Evolutionary conservation across 306 rosid genomes (phyloP).

Genomic region (Cucurbita argyrosperma): DNA sequence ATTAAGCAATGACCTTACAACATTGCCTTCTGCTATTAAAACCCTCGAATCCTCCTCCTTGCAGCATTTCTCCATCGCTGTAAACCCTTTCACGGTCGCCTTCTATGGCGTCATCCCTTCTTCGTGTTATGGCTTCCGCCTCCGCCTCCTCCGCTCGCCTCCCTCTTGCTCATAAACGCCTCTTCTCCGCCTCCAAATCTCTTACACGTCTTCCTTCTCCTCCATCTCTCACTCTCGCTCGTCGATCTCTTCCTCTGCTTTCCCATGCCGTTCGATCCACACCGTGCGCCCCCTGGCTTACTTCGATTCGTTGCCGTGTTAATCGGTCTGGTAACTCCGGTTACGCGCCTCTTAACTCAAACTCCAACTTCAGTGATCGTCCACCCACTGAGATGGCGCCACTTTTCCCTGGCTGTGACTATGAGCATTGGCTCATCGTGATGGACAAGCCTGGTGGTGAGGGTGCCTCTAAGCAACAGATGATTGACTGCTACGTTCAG

Average conservation of each 20-base stretch:
- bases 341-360: conserved; percentile 79
- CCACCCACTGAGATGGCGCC: conserved; percentile 98
- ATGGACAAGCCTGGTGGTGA: conserved; percentile 93
- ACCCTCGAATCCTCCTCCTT: background rate
- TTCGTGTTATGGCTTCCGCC: conserved; percentile 24
- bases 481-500: conserved; percentile 69
- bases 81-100: background rate
- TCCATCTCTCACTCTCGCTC: conserved; percentile 21
- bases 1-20: background rate
- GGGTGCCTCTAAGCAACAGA: conserved; percentile 59
- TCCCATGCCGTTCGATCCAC: conserved; percentile 20
- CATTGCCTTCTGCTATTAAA: background rate
- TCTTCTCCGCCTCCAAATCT: conserved; percentile 18
- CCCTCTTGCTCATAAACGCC: conserved; percentile 19
- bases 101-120: conserved; percentile 41
- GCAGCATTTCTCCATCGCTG: too few species aligned
- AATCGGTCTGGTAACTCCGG: conserved; percentile 50
- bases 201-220: conserved; percentile 21
- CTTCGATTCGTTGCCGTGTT: conserved; percentile 46
- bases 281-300: conserved; percentile 17
- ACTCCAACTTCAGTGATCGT: conserved; percentile 61
- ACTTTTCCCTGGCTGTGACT: conserved; percentile 90
- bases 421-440: conserved; percentile 90
- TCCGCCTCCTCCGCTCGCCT: conserved; percentile 17
- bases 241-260: conserved; percentile 26